Conservation (phyloP, 208 protist genomes). For the Herpetomonas tarakana region DNA sequence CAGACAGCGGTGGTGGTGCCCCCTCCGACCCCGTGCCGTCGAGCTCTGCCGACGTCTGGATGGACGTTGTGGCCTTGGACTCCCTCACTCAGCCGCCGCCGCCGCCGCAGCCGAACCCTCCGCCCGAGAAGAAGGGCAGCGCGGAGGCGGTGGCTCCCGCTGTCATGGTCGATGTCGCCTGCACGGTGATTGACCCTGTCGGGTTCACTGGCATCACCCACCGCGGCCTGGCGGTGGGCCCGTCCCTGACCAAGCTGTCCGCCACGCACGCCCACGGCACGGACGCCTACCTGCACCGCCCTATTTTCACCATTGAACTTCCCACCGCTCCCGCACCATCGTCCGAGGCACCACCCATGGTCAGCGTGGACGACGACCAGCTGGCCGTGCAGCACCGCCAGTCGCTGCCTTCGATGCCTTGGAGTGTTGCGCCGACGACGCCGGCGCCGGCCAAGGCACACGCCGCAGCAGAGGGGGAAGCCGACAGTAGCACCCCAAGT, state of each 20-base stretch:
- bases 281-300: conserved; percentile 13
- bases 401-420: too few species aligned
- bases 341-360: background rate
- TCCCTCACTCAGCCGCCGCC: background rate
- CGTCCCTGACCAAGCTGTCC: conserved; percentile 44
- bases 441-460: too few species aligned
- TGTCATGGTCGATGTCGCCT: conserved; percentile 14
- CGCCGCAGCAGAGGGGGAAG: too few species aligned
- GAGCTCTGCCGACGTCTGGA: background rate
- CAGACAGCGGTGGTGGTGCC: too few species aligned
- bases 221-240: conserved; percentile 42
- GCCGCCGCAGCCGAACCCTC: background rate
- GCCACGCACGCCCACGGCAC: conserved; percentile 14
- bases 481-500: too few species aligned
- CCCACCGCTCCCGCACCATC: background rate
- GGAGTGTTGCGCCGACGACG: too few species aligned
- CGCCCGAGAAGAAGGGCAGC: conserved; percentile 1
- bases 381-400: too few species aligned
- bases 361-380: too few species aligned
- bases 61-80: conserved; percentile 20
- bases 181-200: conserved; percentile 36
- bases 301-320: conserved; percentile 19
- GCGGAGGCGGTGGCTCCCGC: background rate
- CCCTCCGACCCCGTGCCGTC: conserved; percentile 11
- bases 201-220: conserved; percentile 43